Evolutionary conservation across 2,329 filamentous ascomycete species (phyloP), one percentile per base, ranked within the genome.

Genomic region (Penicillium sclerotigenum): DNA sequence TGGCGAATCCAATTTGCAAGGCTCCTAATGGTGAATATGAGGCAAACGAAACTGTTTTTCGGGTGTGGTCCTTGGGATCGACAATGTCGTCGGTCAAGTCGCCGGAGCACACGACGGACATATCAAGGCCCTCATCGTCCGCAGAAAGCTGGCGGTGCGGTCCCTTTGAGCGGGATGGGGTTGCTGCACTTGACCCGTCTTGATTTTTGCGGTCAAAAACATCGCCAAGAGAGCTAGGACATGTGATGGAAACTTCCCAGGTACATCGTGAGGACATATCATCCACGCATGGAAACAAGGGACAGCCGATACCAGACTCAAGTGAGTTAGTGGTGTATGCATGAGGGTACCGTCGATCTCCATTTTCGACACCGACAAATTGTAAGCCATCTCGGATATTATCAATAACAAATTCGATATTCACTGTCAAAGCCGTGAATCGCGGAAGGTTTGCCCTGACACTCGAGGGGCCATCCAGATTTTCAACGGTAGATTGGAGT

Each of bases 251-350:
- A 47, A 99, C 82, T 55, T 91, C 90, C 90, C 94, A 99, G 11
- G 87, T 86, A 68, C 88, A 93, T 54, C 91, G 84, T 55, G 89
- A 87, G 33, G 86, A 86, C 24, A 88, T 84, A 69, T 96, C 89
- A 70, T 99, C 94, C 50, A 97, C 82, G 71, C 94, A 97, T 0
- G 94, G 94, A 67, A 99, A 99, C 26, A 97, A 85, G 64, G 88
- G 92, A 45, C 87, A 93, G 1, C 91, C 87, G 18, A 86, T 87
- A 29, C 92, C 91, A 0, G 91, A 85, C 59, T 89, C 87, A 40
- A 88, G 79, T 2, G 87, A 89, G 68, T 93, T 91, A 38, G 87
- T 87, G 0, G 93, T 96, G 72, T 96, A 99, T 47, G 90, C 87
- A 76, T 99, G 93, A 0, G 94, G 91, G 71, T 92, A 99, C 59